Evolutionary conservation across 2,329 filamentous ascomycete genomes (phyloP).

Genomic region (Botrytis cinerea): DNA sequence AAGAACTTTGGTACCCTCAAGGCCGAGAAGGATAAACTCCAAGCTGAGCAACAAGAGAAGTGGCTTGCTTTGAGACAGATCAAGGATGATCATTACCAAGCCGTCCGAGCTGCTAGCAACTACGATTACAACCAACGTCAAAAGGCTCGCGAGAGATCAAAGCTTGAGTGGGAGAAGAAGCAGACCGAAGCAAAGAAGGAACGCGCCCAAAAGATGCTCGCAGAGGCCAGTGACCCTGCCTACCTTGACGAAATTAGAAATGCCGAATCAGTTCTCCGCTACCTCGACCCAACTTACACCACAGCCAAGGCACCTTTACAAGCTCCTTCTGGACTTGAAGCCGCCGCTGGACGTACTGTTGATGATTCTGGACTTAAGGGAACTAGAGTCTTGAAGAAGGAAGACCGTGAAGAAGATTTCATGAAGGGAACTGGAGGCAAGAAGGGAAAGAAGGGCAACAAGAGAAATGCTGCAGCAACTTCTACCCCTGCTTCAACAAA

Average conservation of each 20-base stretch:
- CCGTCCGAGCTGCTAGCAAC: constrained; percentile 78
- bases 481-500: constrained; percentile 50
- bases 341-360: constrained; percentile 78
- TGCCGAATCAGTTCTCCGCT: constrained; percentile 82
- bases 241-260: constrained; percentile 92
- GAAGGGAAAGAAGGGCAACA: constrained; percentile 89
- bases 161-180: constrained; percentile 75
- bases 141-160: constrained; percentile 73
- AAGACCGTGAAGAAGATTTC: constrained; percentile 90
- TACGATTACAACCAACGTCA: constrained; percentile 84
- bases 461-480: constrained; percentile 54
- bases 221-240: constrained; percentile 80
- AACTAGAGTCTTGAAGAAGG: constrained; percentile 79
- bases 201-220: constrained; percentile 73
- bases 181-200: constrained; percentile 74
- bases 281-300: constrained; percentile 77
- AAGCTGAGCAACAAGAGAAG: constrained; percentile 84
- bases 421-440: constrained; percentile 71
- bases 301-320: constrained; percentile 66
- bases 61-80: constrained; percentile 78
- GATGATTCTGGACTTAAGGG: constrained; percentile 86
- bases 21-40: constrained; percentile 81
- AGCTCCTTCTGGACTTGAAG: constrained; percentile 72
- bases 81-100: constrained; percentile 85
- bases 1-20: constrained; percentile 83